Base-by-base conservation (phyloP, 371 early-diverging fungal species). In the Phascolomyces articulosus region DNA sequence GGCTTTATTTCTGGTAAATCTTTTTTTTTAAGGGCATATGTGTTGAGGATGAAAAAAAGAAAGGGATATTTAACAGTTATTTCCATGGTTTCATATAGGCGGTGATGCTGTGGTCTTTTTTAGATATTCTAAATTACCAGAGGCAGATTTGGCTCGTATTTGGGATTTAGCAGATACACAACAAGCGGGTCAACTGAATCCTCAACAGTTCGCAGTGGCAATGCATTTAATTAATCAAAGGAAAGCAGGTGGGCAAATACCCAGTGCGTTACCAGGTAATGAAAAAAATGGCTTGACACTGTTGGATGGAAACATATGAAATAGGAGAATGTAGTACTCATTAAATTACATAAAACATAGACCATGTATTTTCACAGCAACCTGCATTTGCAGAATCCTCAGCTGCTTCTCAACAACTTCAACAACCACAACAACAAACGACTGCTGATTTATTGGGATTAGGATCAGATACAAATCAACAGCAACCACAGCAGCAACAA, bases 51-150 rank as follows among this genome's bases (percentile, higher is more conserved):
- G 20, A 16, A 44, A 16, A 44, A 44, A n/a, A 13, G 7, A 44
- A 44, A 44, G 13, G 38, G 38, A n/a, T 7, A 21, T 38, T 24
- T 11, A 15, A 40, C 4, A 15, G 23, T 26, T 23, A 8, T 7
- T 31, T 20, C 11, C 24, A 8, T 0, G 13, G n/a, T n/a, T 20
- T 40, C 34, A 2, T n/a, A 28, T 69, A 80, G 87, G 87, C 24
- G 87, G 85, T 10, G 91, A 90, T 48, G 91, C 92, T 2, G 87
- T 87, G 8, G 83, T 84, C 18, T 92, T 91, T 64, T 93, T 93
- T 58, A 79, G 87, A 60, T 89, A 90, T 62, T 93, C 94, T 1
- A 86, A 88, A 27, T 72, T 93, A 58, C 83, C 90, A 3, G 88
- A 89, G 31, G 56, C 75, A 0, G 86, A 79, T 24, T 70, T 93